These are phyloP conservation scores for Fusarium compactum DNA, from an alignment of 2,329 filamentous ascomycete genomes.

Conservation along the genomic window DNA sequence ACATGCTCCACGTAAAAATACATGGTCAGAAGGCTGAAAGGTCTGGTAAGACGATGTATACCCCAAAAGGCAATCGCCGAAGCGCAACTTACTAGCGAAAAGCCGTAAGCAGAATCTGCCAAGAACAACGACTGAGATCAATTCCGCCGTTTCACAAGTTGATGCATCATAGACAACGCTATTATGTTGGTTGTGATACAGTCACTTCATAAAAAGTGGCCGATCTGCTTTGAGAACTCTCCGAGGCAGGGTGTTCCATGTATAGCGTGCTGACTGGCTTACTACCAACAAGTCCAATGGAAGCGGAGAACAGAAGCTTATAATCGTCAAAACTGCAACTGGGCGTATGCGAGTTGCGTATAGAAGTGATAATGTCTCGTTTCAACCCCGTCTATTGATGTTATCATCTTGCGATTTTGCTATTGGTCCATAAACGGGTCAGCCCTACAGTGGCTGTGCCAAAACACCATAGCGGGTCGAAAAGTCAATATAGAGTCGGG, in stretches of 20 bases:
- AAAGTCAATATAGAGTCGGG: background rate
- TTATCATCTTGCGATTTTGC: background rate
- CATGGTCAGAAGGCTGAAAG: conserved; percentile 1
- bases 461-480: conserved; percentile 1
- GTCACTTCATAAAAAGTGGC: background rate
- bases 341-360: conserved; percentile 3
- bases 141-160: background rate
- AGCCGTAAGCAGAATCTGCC: conserved; percentile 19
- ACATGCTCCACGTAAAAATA: conserved; percentile 1
- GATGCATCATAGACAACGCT: conserved; percentile 12
- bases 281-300: background rate
- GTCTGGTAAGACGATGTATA: conserved; percentile 14
- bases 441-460: conserved; percentile 37
- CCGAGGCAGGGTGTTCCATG: background rate
- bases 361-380: background rate
- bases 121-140: background rate
- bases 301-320: background rate
- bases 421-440: conserved; percentile 16
- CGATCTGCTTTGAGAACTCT: background rate
- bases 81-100: background rate
- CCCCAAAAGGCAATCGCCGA: conserved; percentile 32
- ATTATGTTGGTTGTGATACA: background rate
- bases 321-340: background rate
- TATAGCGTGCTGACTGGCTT: conserved; percentile 33
- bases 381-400: conserved; percentile 1